Evolutionary conservation across 805 yeast genomes (phyloP), one percentile per base, ranked within the genome.

Genomic region (Kodamaea lidongshanica): DNA sequence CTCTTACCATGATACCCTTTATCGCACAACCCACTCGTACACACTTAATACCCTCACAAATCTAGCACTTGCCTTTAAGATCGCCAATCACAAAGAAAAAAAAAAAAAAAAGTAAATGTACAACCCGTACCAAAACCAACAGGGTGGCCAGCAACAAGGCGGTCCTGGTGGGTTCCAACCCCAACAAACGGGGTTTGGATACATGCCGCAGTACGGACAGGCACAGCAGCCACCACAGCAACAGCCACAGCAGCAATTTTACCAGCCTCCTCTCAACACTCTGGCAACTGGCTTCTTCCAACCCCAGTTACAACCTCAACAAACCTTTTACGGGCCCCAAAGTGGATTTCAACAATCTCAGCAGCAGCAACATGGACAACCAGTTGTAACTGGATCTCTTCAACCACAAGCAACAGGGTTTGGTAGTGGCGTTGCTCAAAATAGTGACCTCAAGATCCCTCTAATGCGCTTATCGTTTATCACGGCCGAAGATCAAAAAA

Each of bases 401-500:
- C 62, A 56, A 43, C 45, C 57, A 2, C 73, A 67, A 32, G 67
- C 67, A 4, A 69, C 75, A 2, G 76, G 74, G 3, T 68, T 70
- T 39, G 45, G 51, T 9, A 48, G 44, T n/a, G 48, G 53, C 20
- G 65, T 60, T 22, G 61, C 64, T 12, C 74, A 74, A 44, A 76
- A 78, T 48, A 66, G 58, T 22, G 76, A 67, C 11, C 45, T 83
- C 39, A 77, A 77, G 47, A 76, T 82, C 39, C 92, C 92, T 24
- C 63, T 62, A 41, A 82, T 84, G 37, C 72, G 96, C 42, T 65
- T 89, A 30, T 77, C 95, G 7, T 89, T 89, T 52, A 74, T 89
- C 39, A 76, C 94, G 3, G 79, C 82, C 14, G 74, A 73, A 19
- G 96, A 89, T 53, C 97, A 89, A 61, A 71, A 72, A 35, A 81